A percentile compares a stretch with the other conserved stretches of the same genome.
Evolutionary conservation across 2,329 filamentous ascomycete species (phyloP).

Genomic region (Aspergillus costaricaensis): DNA sequence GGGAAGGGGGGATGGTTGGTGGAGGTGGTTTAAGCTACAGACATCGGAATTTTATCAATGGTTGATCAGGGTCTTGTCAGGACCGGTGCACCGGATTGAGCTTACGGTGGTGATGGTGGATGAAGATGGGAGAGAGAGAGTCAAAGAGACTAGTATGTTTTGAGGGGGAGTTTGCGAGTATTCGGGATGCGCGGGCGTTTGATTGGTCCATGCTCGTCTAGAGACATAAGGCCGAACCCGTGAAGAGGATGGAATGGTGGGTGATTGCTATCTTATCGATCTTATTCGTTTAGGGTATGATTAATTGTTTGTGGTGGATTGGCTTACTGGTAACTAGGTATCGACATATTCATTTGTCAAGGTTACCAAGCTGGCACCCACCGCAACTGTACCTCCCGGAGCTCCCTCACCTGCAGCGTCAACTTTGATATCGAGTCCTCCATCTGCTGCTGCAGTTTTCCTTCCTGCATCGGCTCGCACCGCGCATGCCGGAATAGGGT

Average conservation of each 20-base stretch:
- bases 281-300: too few species aligned
- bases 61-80: not conserved
- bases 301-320: not conserved
- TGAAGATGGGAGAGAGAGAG: not conserved
- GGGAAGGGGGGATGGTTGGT: too few species aligned
- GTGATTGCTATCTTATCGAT: too few species aligned
- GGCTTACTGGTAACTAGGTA: not conserved
- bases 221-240: too few species aligned
- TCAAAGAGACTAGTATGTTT: not conserved
- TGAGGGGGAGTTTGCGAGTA: not conserved
- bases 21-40: not conserved
- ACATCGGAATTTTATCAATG: not conserved
- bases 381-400: not conserved
- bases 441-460: not conserved
- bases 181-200: not conserved
- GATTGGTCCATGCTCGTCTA: too few species aligned
- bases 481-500: conserved; percentile 39
- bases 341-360: not conserved
- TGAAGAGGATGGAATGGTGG: too few species aligned
- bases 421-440: not conserved
- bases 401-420: conserved; percentile 8
- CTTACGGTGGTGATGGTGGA: not conserved
- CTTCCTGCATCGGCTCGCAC: conserved; percentile 19
- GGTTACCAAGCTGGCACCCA: not conserved
- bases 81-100: too few species aligned